Percentiles rank a stretch among this genome's conserved stretches.
Evolutionary conservation across 495 filamentous ascomycete genomes (phyloP).

Genomic region (Penicillium goetzii): DNA sequence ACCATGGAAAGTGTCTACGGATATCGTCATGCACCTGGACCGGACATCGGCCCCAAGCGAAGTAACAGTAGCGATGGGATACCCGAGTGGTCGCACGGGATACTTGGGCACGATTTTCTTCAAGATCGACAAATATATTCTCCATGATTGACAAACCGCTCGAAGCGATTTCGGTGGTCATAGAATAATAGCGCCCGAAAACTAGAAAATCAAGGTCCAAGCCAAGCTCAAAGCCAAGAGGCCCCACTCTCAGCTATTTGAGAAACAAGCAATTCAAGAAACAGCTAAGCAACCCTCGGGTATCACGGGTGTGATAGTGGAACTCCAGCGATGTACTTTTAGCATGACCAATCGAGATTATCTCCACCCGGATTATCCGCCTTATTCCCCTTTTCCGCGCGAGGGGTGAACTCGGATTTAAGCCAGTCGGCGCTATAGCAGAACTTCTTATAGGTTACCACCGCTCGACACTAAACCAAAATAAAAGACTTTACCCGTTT

Average conservation of each 20-base stretch:
- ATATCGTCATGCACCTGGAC: neutral
- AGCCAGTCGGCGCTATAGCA: constrained; percentile 6
- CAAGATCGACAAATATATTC: neutral
- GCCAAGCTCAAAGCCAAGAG: constrained; percentile 14
- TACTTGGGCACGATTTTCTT: too few species aligned
- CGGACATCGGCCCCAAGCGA: neutral
- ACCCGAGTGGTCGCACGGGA: neutral
- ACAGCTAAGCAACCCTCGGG: neutral
- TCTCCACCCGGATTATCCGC: constrained; percentile 5
- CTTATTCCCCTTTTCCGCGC: constrained; percentile 10
- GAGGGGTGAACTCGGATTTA: constrained; percentile 17
- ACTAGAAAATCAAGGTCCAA: neutral
- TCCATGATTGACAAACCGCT: neutral
- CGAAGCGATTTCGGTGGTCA: neutral
- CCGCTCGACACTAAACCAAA: neutral
- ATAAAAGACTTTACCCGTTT: constrained; percentile 9
- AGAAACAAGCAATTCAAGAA: constrained; percentile 6
- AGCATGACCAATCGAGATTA: neutral
- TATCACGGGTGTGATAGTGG: neutral
- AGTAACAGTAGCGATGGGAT: neutral
- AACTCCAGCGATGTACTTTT: neutral
- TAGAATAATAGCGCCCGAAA: neutral
- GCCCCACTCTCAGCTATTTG: neutral
- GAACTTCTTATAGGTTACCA: neutral
- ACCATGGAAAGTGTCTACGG: constrained; percentile 2